A percentile compares a stretch with the other conserved stretches of the same genome.
Conservation (phyloP, 169 alveolate species). For the Pseudocohnilembus persalinus region DNA sequence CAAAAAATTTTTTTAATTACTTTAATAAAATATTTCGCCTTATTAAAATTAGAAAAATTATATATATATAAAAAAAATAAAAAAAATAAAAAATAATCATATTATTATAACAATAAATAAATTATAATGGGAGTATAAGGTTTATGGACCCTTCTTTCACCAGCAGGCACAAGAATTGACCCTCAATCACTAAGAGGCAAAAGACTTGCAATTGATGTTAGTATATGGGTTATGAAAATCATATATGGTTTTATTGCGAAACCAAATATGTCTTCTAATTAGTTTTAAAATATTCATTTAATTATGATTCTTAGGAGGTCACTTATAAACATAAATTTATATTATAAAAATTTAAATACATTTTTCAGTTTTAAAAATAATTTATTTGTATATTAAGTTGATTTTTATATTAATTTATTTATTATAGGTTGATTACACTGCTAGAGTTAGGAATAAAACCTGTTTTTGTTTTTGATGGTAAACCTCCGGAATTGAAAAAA, state of each 20-base stretch:
- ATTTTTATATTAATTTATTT: too few relatives aligned
- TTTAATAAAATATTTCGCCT: too few relatives aligned
- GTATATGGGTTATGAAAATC: conserved; percentile 66
- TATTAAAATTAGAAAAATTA: too few relatives aligned
- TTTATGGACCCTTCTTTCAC: conserved; percentile 58
- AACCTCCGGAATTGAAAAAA: conserved; percentile 61
- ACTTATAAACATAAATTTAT: too few relatives aligned
- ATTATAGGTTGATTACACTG: conserved; percentile 56
- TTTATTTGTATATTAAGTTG: too few relatives aligned
- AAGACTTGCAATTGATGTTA: conserved; percentile 64
- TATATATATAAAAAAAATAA: too few relatives aligned
- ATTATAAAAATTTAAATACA: too few relatives aligned
- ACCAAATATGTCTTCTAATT: conserved; percentile 25
- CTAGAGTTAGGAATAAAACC: conserved; percentile 69
- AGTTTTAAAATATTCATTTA: conserved; percentile 44
- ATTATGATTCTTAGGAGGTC: conserved; percentile 5
- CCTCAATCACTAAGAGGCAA: conserved; percentile 56
- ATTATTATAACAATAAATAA: background rate
- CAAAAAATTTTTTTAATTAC: too few relatives aligned
- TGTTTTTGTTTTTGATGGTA: conserved; percentile 75
- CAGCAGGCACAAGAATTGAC: conserved; percentile 61
- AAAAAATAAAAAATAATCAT: too few relatives aligned
- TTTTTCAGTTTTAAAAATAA: too few relatives aligned
- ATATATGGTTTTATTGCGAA: conserved; percentile 40
- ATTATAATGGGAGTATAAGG: conserved; percentile 69